Percentiles rank a stretch among this genome's conserved stretches.
Conservation (phyloP, 2,329 filamentous ascomycete species). For the Pseudogymnoascus sp. region DNA sequence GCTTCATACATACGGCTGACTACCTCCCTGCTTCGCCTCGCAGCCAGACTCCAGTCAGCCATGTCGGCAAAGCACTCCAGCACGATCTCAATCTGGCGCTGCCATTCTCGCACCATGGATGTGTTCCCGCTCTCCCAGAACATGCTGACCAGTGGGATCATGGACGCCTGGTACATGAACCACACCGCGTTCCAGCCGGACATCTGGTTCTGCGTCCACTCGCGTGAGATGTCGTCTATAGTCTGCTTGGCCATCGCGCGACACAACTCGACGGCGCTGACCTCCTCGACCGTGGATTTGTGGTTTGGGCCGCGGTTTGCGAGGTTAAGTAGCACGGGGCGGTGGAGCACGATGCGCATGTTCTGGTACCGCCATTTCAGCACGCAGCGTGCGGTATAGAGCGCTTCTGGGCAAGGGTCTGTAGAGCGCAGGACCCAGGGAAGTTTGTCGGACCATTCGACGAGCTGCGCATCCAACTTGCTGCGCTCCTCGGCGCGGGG, state of each 20-base stretch:
- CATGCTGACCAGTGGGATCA: constrained; percentile 68
- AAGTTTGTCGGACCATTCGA: constrained; percentile 64
- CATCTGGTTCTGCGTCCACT: constrained; percentile 66
- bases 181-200: constrained; percentile 74
- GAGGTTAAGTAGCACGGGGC: constrained; percentile 62
- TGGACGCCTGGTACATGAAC: constrained; percentile 72
- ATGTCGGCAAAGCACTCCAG: constrained; percentile 54
- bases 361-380: constrained; percentile 82
- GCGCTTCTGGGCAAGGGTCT: constrained; percentile 60
- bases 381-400: constrained; percentile 61
- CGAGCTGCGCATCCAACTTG: constrained; percentile 57
- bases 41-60: constrained; percentile 56
- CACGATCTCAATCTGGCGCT: constrained; percentile 48
- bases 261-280: constrained; percentile 59
- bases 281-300: constrained; percentile 47
- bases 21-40: constrained; percentile 53
- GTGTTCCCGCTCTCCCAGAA: constrained; percentile 50
- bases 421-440: constrained; percentile 56
- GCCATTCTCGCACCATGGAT: constrained; percentile 34
- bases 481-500: constrained; percentile 58
- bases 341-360: constrained; percentile 65
- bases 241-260: constrained; percentile 60
- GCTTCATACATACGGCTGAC: constrained; percentile 57
- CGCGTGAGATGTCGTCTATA: constrained; percentile 62
- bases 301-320: constrained; percentile 29